Percentiles rank a stretch among this genome's conserved stretches.
These are phyloP conservation scores for Hyaloscypha bicolor DNA, from an alignment of 495 filamentous ascomycete genomes.

Conservation along the genomic window DNA sequence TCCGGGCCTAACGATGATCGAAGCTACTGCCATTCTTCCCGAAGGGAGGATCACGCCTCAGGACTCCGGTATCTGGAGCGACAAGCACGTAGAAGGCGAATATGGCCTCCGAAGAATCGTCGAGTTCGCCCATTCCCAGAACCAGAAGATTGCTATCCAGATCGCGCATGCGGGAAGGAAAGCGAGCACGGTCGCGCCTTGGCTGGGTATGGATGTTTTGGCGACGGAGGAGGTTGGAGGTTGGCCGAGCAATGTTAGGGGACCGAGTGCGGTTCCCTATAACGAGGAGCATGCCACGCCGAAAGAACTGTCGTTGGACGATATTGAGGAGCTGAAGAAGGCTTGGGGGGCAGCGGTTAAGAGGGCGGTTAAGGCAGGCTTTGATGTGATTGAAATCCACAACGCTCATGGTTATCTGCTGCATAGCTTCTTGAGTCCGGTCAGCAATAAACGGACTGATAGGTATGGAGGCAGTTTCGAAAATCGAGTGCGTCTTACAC, in stretches of 20 bases:
- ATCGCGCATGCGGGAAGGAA: conserved; percentile 80
- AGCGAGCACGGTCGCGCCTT: conserved; percentile 67
- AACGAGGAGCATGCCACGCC: conserved; percentile 47
- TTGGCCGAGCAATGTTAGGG: conserved; percentile 63
- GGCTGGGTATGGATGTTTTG: conserved; percentile 51
- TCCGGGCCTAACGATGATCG: conserved; percentile 67
- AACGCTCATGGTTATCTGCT: conserved; percentile 57
- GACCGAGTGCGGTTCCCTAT: conserved; percentile 56
- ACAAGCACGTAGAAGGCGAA: conserved; percentile 67
- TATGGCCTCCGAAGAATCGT: conserved; percentile 59
- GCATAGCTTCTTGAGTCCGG: conserved; percentile 55
- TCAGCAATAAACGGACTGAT: conserved; percentile 62
- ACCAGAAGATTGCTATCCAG: conserved; percentile 74
- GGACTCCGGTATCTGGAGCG: conserved; percentile 72
- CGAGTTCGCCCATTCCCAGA: conserved; percentile 71
- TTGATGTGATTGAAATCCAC: conserved; percentile 56
- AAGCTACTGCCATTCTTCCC: conserved; percentile 70
- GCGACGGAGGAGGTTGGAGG: conserved; percentile 56
- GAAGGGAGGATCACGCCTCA: conserved; percentile 80
- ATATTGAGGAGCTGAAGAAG: conserved; percentile 59
- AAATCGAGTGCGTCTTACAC: conserved; percentile 58
- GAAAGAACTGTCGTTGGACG: conserved; percentile 52
- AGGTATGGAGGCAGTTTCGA: conserved; percentile 67
- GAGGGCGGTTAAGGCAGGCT: conserved; percentile 57
- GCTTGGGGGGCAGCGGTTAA: conserved; percentile 56